Base-by-base conservation (phyloP, 371 early-diverging fungal genomes). In the Rozella allomycis region DNA sequence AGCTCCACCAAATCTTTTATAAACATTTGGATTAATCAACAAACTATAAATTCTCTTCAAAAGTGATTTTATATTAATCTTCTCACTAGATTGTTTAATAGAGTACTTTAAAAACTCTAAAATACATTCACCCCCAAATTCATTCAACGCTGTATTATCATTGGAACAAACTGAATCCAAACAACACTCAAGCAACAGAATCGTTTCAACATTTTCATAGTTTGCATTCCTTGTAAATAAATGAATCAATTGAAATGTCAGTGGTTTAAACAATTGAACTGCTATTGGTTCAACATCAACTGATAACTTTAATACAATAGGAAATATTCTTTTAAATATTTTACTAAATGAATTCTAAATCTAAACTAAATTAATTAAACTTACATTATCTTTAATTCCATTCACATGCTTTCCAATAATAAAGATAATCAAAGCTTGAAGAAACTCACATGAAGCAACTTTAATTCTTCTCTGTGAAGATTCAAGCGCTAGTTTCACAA, bases 191-290 rank as follows among this genome's bases (percentile, higher is more conserved):
- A 78, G 34, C n/a, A 81, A 42, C 0, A 61, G 58, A 31, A 74
- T 58, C 1, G 77, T 72, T 43, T 78, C 81, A 17, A 70, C 66
- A 23, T 72, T 73, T 40, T 80, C 77, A 30, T 64, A 64, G 25
- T 64, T 63, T 1, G 66, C 58, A 48, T 67, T 71, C 22, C 67
- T 70, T 4, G 81, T 74, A 23, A 78, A 43, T 78, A 78, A 81
- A 37, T 76, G 79, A 9, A 78, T 74, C 10, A 75, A 37, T 41
- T 78, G 78, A 0, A 59, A 35, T 0, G 63, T 48, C 23, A 78
- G 43, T 5, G 68, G 47, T 0, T 60, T 50, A 37, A 65, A 77
- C 37, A 81, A 53, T 0, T 65, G 64, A 25, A 74, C 45, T 5
- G 73, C 50, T 4, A 76, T 63, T 33, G 50, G 59, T 35, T 81